Evolutionary conservation across 495 filamentous ascomycete species (phyloP).

Genomic region (Xylaria grammica): DNA sequence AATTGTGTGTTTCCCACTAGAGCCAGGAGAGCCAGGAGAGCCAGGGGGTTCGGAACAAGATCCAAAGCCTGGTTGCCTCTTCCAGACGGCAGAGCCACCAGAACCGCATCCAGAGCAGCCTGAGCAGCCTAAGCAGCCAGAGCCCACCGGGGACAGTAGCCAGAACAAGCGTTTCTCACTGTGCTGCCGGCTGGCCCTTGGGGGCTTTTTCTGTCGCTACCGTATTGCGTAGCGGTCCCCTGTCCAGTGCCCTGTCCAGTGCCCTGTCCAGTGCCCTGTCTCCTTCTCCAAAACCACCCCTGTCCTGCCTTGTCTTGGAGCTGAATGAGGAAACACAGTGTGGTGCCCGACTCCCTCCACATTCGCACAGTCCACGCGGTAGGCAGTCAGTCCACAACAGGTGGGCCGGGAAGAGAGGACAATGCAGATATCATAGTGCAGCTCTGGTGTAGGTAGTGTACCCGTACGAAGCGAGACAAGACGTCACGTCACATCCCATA

Average conservation of each 20-base stretch:
- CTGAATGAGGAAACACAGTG: slow-evolving; percentile 26
- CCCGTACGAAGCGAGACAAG: slow-evolving; percentile 15
- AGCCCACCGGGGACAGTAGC: not conserved
- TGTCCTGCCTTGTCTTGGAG: slow-evolving; percentile 23
- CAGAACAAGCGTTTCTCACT: slow-evolving; percentile 5
- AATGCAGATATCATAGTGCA: not conserved
- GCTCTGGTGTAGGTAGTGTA: not conserved
- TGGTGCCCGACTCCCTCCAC: slow-evolving; percentile 18
- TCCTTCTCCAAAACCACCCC: slow-evolving; percentile 22
- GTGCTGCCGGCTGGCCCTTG: not conserved
- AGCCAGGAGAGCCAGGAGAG: slow-evolving; percentile 17
- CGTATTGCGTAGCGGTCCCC: slow-evolving; percentile 11
- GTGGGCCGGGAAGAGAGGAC: slow-evolving; percentile 18
- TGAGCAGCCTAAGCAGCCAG: not conserved
- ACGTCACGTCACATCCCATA: slow-evolving; percentile 18
- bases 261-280: too few relatives aligned
- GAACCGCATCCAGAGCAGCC: not conserved
- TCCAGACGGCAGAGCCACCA: slow-evolving; percentile 15
- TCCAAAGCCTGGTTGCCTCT: slow-evolving; percentile 24
- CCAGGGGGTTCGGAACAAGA: slow-evolving; percentile 22
- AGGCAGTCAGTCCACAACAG: too few relatives aligned
- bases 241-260: too few relatives aligned
- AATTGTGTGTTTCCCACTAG: slow-evolving; percentile 27
- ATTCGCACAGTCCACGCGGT: slow-evolving; percentile 23
- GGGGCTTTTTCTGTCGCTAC: slow-evolving; percentile 7